These are phyloP conservation scores for Globisporangium radiosum DNA, from an alignment of 352 stramenopile genomes.

Conservation along the genomic window DNA sequence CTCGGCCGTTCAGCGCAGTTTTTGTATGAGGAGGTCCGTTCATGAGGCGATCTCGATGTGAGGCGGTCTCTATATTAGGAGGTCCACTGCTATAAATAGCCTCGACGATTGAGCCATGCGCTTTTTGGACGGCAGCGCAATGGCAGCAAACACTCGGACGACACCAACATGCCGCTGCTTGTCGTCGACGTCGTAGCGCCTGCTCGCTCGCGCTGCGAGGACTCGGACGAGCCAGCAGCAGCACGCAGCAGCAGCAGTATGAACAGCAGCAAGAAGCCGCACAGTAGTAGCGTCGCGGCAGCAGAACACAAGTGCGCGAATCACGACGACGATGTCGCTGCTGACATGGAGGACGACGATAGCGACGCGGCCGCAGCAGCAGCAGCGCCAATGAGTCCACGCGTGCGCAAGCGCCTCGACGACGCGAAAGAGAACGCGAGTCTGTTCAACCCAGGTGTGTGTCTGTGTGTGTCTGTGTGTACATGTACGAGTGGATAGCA, in stretches of 20 bases:
- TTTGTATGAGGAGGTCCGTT: neutral
- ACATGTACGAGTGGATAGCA: neutral
- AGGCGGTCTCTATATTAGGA: neutral
- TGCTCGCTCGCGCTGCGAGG: neutral
- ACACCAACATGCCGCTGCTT: neutral
- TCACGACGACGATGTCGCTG: neutral
- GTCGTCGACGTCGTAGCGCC: too few relatives aligned
- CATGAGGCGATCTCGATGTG: too few relatives aligned
- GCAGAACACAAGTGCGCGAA: neutral
- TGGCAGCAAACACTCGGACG: too few relatives aligned
- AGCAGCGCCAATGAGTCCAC: constrained; percentile 28
- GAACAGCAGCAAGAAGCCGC: neutral
- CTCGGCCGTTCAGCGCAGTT: neutral
- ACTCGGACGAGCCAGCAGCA: neutral
- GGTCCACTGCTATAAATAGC: neutral
- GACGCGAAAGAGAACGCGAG: constrained; percentile 73
- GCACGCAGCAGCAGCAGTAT: neutral
- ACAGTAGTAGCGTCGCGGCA: neutral
- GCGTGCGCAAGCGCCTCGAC: constrained; percentile 62
- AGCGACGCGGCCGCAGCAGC: neutral
- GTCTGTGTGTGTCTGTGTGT: constrained; percentile 16
- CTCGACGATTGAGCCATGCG: neutral
- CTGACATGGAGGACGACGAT: neutral
- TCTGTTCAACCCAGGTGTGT: constrained; percentile 56
- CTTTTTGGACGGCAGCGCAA: neutral